Evolutionary conservation across 495 filamentous ascomycete genomes (phyloP), one percentile per base, ranked within the genome.

Genomic region (Lophium mytilinum): DNA sequence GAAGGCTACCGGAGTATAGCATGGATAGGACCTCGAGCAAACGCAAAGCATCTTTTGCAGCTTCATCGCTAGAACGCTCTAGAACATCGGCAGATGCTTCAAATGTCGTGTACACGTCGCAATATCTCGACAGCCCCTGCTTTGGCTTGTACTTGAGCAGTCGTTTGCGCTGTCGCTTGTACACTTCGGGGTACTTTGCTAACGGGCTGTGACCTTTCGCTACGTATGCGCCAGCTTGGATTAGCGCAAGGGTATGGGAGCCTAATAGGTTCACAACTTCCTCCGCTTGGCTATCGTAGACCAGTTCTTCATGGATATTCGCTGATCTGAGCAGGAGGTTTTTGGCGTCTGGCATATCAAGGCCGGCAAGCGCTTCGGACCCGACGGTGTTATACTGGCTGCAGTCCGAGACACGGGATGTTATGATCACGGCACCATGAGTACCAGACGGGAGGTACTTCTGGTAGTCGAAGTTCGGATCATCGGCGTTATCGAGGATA

Each of bases 171-270:
- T 62, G 59, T 34, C 45, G 52, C 37, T 47, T 24, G 35, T 50
- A 66, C 21, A 19, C 19, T 18, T 52, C 39, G 0, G 60, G 50
- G 45, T 61, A 67, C 12, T 61, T 9, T 15, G 62, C 47, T 9
- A 66, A 41, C 14, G 8, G 19, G 39, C 57, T 57, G 14, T 56
- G 33, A 10, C 63, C 55, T 18, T 61, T 42, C 1, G 51, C 46
- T 43, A 66, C 57, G 48, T 54, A 64, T 10, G 56, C 57, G 10
- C 64, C 64, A n/a, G 64, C 62, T 34, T 66, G 64, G 12, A 66
- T 54, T 14, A 66, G 34, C 9, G 57, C 64, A 36, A 66, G 54
- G 4, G 64, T 57, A 40, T 64, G 61, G 12, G 50, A 58, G 1
- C 57, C 50, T 36, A 64, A 30, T 8, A 61, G 19, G 1, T 52